Conservation (phyloP, 306 rosid species). For the Canavalia gladiata region DNA sequence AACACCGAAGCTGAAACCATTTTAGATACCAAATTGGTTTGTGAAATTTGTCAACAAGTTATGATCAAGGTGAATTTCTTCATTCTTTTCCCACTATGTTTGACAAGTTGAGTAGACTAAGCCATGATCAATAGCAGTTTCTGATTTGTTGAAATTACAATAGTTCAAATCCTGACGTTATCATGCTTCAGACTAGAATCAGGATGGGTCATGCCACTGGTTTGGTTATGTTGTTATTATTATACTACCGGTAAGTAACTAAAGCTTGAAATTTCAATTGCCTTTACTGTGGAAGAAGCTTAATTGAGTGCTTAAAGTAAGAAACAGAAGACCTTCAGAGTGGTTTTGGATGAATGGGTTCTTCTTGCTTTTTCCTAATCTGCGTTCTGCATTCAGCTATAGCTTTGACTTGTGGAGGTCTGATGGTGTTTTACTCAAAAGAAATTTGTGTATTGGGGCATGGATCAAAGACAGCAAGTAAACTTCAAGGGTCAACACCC, state of each 20-base stretch:
- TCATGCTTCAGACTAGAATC: slow-evolving; percentile 44
- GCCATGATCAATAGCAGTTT: slow-evolving; percentile 20
- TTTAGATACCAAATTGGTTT: slow-evolving; percentile 2
- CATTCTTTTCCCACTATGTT: slow-evolving; percentile 15
- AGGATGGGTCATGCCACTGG: slow-evolving; percentile 9
- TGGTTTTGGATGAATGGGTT: slow-evolving; percentile 57
- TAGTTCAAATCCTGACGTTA: not conserved
- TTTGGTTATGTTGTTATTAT: not conserved
- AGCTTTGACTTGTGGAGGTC: slow-evolving; percentile 76
- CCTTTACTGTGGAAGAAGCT: slow-evolving; percentile 12
- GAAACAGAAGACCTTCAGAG: not conserved
- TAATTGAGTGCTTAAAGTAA: not conserved
- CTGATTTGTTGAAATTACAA: not conserved
- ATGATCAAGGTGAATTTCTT: slow-evolving; percentile 19
- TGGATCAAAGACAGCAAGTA: slow-evolving; percentile 75
- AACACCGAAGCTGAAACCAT: not conserved
- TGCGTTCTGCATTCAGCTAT: slow-evolving; percentile 84
- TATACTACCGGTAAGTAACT: not conserved
- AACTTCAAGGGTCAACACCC: slow-evolving; percentile 91
- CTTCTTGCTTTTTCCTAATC: slow-evolving; percentile 68
- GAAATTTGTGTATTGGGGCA: slow-evolving; percentile 73
- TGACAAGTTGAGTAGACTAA: slow-evolving; percentile 3
- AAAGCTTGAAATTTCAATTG: slow-evolving; percentile 13
- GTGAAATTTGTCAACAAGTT: slow-evolving; percentile 22
- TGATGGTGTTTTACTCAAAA: slow-evolving; percentile 79